phyloP scores from a whole-genome alignment of 768 basidiomycete genomes.

The Tricholoma flavovirens region DNA sequence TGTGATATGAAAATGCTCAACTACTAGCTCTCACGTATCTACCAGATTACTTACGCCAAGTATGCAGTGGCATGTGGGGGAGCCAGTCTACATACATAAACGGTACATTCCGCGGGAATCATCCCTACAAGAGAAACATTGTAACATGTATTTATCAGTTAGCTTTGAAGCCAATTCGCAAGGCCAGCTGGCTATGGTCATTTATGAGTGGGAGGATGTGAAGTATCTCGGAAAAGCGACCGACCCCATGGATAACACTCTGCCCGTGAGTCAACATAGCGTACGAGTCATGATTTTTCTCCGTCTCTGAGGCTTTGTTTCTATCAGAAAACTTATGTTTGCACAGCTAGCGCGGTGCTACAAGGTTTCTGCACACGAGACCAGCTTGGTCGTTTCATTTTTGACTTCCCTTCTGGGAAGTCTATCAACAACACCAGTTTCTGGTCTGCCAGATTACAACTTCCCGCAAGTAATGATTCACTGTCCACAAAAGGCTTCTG shows the following conservation, averaged over 20 bases:
- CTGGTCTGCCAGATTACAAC: slow-evolving; percentile 78
- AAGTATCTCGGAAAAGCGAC: slow-evolving; percentile 73
- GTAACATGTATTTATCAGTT: slow-evolving; percentile 35
- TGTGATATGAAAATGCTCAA: slow-evolving; percentile 5
- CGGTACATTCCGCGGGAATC: slow-evolving; percentile 41
- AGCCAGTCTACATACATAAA: slow-evolving; percentile 75
- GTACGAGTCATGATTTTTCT: not conserved
- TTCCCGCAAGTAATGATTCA: slow-evolving; percentile 30
- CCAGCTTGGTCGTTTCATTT: slow-evolving; percentile 87
- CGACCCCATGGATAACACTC: slow-evolving; percentile 42
- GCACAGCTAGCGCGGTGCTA: slow-evolving; percentile 75
- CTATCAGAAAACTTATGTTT: slow-evolving; percentile 88
- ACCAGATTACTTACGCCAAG: slow-evolving; percentile 75
- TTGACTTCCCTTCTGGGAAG: slow-evolving; percentile 61
- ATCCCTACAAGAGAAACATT: not conserved
- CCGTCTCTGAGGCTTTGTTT: slow-evolving; percentile 9
- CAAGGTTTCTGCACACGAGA: slow-evolving; percentile 62
- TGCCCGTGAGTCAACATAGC: slow-evolving; percentile 50
- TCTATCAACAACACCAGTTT: slow-evolving; percentile 72
- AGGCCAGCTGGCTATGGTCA: slow-evolving; percentile 89
- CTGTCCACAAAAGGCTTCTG: slow-evolving; percentile 37
- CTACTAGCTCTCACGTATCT: slow-evolving; percentile 6
- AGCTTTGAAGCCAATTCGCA: slow-evolving; percentile 72
- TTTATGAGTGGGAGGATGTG: slow-evolving; percentile 94
- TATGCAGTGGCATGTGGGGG: slow-evolving; percentile 95